Evolutionary conservation across 139 green algal species (phyloP).

Genomic region (Spirogloea muscicola): DNA sequence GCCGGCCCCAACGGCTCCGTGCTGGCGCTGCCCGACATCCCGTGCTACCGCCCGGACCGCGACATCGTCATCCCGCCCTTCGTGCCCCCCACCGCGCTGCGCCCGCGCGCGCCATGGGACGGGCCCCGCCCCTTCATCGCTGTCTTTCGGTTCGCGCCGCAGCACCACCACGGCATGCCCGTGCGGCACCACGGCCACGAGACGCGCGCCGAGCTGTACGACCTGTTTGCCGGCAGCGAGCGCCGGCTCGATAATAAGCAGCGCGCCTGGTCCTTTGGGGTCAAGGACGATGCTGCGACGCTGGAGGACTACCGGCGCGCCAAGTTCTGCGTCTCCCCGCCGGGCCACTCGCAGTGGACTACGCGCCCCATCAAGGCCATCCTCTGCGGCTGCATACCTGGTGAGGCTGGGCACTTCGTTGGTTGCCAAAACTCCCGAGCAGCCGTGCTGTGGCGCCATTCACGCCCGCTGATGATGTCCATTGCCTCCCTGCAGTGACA

Average conservation of each 20-base stretch:
- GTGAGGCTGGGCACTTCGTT: neutral
- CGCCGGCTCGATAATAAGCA: too few relatives aligned
- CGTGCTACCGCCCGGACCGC: neutral
- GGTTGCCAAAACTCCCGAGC: neutral
- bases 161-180: conserved; percentile 29
- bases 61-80: neutral
- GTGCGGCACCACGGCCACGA: conserved; percentile 19
- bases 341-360: conserved; percentile 3
- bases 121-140: neutral
- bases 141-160: conserved; percentile 24
- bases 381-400: neutral
- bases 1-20: neutral
- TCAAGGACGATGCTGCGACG: conserved; percentile 20
- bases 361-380: neutral
- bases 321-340: conserved; percentile 17
- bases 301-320: conserved; percentile 5
- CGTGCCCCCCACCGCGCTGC: neutral
- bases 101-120: too few relatives aligned
- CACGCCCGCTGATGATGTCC: neutral
- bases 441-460: neutral
- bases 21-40: neutral
- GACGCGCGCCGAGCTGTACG: conserved; percentile 1
- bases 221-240: too few relatives aligned
- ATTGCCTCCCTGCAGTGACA: neutral
- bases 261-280: conserved; percentile 12